phyloP scores from a whole-genome alignment of 2,329 filamentous ascomycete genomes.

The Aureobasidium namibiae region DNA sequence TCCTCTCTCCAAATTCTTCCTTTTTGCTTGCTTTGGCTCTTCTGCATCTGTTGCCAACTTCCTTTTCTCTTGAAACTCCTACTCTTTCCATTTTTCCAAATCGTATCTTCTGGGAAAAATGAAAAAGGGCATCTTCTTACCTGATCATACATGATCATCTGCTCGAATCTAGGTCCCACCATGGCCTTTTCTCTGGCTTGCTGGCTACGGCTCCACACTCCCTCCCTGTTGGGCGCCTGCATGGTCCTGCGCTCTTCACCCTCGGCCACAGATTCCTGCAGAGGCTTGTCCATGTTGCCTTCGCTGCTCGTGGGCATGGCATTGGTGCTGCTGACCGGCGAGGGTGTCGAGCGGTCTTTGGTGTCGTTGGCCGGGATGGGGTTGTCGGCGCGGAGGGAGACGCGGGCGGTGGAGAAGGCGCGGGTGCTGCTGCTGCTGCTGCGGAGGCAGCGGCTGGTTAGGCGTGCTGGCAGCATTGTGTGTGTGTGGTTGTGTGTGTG shows the following conservation, averaged over 20 bases:
- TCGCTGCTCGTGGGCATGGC: conserved; percentile 45
- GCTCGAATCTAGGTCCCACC: conserved; percentile 91
- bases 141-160: conserved; percentile 89
- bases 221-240: conserved; percentile 81
- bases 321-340: conserved; percentile 52
- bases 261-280: conserved; percentile 48
- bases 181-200: conserved; percentile 73
- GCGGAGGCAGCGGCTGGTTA: background rate
- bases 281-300: conserved; percentile 41
- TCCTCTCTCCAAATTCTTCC: too few relatives aligned
- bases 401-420: conserved; percentile 18
- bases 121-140: conserved; percentile 42
- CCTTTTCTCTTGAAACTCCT: background rate
- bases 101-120: background rate
- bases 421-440: conserved; percentile 9
- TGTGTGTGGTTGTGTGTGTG: background rate
- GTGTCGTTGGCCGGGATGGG: conserved; percentile 57
- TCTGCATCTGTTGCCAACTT: background rate
- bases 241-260: conserved; percentile 50
- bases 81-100: background rate
- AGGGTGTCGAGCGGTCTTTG: conserved; percentile 34
- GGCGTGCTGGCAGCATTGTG: conserved; percentile 8
- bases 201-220: conserved; percentile 81
- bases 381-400: conserved; percentile 27
- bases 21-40: background rate